Percentiles rank a stretch among this genome's conserved stretches.
phyloP scores from a whole-genome alignment of 345 rosid species.

The Syzygium jambos region DNA sequence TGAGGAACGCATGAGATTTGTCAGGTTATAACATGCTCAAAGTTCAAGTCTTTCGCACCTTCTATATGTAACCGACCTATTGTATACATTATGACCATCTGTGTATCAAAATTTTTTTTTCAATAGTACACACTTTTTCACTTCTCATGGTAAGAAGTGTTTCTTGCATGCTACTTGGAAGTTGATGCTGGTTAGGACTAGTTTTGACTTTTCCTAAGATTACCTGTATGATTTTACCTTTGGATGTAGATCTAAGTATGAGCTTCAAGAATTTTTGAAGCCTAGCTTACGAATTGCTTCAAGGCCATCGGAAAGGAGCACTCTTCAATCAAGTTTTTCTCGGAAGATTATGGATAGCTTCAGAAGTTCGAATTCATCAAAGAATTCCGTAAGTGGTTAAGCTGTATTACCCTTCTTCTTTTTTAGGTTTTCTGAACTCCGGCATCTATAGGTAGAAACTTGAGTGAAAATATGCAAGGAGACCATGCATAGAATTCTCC shows the following conservation, averaged over 20 bases:
- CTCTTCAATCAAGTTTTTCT: conserved; percentile 52
- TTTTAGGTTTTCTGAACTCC: background rate
- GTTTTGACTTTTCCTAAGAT: background rate
- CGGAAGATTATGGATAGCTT: conserved; percentile 58
- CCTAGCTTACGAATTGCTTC: conserved; percentile 83
- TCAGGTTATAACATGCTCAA: conserved; percentile 38
- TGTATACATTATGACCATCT: background rate
- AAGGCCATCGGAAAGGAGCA: conserved; percentile 22
- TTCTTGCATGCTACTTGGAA: background rate
- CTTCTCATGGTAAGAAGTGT: background rate
- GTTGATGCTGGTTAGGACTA: background rate
- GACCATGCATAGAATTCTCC: background rate
- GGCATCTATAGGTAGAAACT: background rate
- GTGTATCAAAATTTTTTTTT: background rate
- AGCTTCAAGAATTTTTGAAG: conserved; percentile 85
- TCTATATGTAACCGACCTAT: background rate
- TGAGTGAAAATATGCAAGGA: background rate
- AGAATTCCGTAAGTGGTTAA: conserved; percentile 28
- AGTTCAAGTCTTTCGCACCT: background rate
- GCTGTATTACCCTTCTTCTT: background rate
- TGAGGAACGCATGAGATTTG: conserved; percentile 66
- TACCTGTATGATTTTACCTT: background rate
- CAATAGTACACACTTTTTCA: background rate
- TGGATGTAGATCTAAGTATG: conserved; percentile 77
- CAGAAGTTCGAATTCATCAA: conserved; percentile 39